Evolutionary conservation across 345 rosid genomes (phyloP).

Genomic region (Euphorbia pulcherrima): DNA sequence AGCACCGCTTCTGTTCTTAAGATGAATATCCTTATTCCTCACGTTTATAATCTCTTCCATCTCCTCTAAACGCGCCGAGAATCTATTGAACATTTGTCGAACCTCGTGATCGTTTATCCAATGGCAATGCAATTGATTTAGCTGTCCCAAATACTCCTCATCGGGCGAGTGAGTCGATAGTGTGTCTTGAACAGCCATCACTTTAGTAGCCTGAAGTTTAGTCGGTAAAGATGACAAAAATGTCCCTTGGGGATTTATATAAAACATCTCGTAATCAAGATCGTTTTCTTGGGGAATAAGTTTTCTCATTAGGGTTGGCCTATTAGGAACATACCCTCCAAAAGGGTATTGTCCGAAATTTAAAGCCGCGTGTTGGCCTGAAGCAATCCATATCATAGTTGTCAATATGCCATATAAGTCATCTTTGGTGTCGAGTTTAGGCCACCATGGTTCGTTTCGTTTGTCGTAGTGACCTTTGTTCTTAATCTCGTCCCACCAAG

Average conservation of each 20-base stretch:
- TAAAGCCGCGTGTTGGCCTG: constrained; percentile 92
- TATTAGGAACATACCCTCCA: constrained; percentile 90
- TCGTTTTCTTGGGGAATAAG: constrained; percentile 62
- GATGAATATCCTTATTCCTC: constrained; percentile 56
- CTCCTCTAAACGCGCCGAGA: constrained; percentile 55
- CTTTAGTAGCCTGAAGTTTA: constrained; percentile 88
- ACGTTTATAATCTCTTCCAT: constrained; percentile 51
- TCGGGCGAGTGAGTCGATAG: constrained; percentile 83
- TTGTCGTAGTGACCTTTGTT: constrained; percentile 85
- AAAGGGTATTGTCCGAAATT: constrained; percentile 96
- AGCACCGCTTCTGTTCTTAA: constrained; percentile 77
- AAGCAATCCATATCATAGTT: constrained; percentile 78
- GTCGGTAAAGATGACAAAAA: constrained; percentile 72
- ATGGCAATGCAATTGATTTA: constrained; percentile 30
- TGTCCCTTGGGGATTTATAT: constrained; percentile 57
- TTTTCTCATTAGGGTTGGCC: constrained; percentile 74
- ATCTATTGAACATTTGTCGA: constrained; percentile 41
- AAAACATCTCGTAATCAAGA: constrained; percentile 56
- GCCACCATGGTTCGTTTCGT: constrained; percentile 90
- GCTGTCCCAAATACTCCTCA: constrained; percentile 77
- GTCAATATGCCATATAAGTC: constrained; percentile 72
- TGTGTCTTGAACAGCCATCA: constrained; percentile 93
- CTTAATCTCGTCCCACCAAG: constrained; percentile 94
- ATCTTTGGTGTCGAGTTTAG: constrained; percentile 62
- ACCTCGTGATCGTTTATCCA: constrained; percentile 65